These are phyloP conservation scores for Ramalina intermedia DNA, from an alignment of 495 filamentous ascomycete species.

Conservation along the genomic window DNA sequence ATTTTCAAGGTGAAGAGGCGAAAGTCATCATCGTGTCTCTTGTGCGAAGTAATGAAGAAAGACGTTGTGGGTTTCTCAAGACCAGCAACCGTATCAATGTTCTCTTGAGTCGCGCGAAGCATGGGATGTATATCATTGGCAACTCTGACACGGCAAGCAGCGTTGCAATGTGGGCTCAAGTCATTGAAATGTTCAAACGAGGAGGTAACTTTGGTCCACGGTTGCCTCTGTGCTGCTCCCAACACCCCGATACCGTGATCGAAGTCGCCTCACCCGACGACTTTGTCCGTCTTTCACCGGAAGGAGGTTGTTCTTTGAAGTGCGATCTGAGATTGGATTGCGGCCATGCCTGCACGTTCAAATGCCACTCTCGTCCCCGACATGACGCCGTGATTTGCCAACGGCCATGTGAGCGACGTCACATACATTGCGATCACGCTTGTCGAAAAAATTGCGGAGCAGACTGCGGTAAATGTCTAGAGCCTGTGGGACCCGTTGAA, in stretches of 20 bases:
- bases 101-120: slow-evolving; percentile 51
- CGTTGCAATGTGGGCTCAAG: slow-evolving; percentile 56
- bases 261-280: slow-evolving; percentile 43
- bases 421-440: slow-evolving; percentile 38
- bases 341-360: slow-evolving; percentile 45
- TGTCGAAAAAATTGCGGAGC: slow-evolving; percentile 43
- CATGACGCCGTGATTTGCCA: slow-evolving; percentile 44
- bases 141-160: slow-evolving; percentile 42
- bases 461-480: slow-evolving; percentile 23
- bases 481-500: slow-evolving; percentile 20
- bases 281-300: slow-evolving; percentile 46
- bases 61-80: slow-evolving; percentile 56
- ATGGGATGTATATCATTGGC: slow-evolving; percentile 80
- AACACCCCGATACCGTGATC: slow-evolving; percentile 48
- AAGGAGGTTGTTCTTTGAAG: slow-evolving; percentile 48
- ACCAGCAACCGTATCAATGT: slow-evolving; percentile 74
- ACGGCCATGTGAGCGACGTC: slow-evolving; percentile 36
- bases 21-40: slow-evolving; percentile 72
- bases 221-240: slow-evolving; percentile 49
- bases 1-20: slow-evolving; percentile 65
- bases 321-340: slow-evolving; percentile 43
- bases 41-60: slow-evolving; percentile 53
- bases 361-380: slow-evolving; percentile 46
- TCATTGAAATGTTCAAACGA: slow-evolving; percentile 38
- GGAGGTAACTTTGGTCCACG: slow-evolving; percentile 35